Percentiles rank a stretch among this genome's conserved stretches.
Conservation (phyloP, 495 filamentous ascomycete genomes). For the Penicilliopsis zonata region DNA sequence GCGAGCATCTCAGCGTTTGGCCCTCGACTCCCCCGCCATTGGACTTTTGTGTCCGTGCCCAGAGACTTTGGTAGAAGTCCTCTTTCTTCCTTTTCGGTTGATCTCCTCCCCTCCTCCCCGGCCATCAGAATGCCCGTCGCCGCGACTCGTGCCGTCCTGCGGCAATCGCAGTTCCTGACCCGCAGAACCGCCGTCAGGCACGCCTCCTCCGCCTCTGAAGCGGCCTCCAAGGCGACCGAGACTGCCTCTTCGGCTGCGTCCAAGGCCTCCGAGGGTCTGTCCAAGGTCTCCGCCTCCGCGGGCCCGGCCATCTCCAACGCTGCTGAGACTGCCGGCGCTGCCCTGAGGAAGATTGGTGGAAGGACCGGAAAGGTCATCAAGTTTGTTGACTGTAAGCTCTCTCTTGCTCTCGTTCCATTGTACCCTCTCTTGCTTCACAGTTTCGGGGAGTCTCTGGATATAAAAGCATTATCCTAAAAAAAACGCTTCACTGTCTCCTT, state of each 20-base stretch:
- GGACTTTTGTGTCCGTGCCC: conserved; percentile 22
- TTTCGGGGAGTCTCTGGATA: too few species aligned
- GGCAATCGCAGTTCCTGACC: conserved; percentile 46
- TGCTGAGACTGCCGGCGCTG: conserved; percentile 48
- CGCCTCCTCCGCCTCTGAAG: conserved; percentile 58
- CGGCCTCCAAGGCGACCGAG: conserved; percentile 56
- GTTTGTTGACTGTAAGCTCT: conserved; percentile 71
- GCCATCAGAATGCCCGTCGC: conserved; percentile 32
- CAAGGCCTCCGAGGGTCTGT: conserved; percentile 78
- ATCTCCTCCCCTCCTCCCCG: conserved; percentile 14
- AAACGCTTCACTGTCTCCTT: too few species aligned
- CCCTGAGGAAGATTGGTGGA: conserved; percentile 70
- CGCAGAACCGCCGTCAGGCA: conserved; percentile 46
- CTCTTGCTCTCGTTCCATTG: not conserved
- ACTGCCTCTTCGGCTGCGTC: conserved; percentile 50
- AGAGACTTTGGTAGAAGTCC: conserved; percentile 19
- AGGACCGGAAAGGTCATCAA: conserved; percentile 68
- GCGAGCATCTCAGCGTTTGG: conserved; percentile 17
- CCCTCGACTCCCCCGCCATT: conserved; percentile 28
- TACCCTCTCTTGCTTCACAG: too few species aligned
- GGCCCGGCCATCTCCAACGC: conserved; percentile 64
- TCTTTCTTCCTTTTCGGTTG: conserved; percentile 14
- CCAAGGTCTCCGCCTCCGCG: conserved; percentile 67
- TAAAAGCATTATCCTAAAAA: too few species aligned
- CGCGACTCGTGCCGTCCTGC: conserved; percentile 47